Evolutionary conservation across 1,284 basidiomycete species (phyloP), one percentile per base, ranked within the genome.

Genomic region (Ustilago crameri): DNA sequence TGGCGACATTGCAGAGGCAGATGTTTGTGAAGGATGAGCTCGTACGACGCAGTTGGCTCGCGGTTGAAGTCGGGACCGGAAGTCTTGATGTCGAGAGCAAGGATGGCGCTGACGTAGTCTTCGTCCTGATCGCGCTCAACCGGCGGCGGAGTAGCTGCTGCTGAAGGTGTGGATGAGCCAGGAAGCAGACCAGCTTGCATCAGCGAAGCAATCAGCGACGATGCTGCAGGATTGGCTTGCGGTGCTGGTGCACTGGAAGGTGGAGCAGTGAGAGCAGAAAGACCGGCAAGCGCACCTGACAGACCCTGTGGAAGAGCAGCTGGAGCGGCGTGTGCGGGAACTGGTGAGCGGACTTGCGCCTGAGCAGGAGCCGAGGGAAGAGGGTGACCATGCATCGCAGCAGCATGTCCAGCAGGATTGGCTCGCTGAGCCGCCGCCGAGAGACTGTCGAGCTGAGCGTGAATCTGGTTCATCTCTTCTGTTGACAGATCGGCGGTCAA

Each of bases 1-100:
- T 98, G 95, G 84, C 91, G 93, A 87, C 95, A 98, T 84, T 93
- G 91, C 22, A 89, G 86, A 10, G 91, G 88, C 22, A 95, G 85
- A 54, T 94, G 58, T 40, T 75, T 74, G 53, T 73, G 74, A 18
- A 75, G 49, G 40, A 80, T 69, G 4, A 79, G 58, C 49, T 80
- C 75, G 41, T 78, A 61, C 17, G 75, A 60, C 3, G 58, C 62
- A 5, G 68, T 87, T 84, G 65, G 92, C 61, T 85, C 93, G 90
- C 87, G 90, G 50, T 88, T 87, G 41, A 95, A 88, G 75, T 93
- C 92, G 17, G 88, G 83, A 45, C 87, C 89, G 0, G 88, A 89
- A 38, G 95, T 86, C 56, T 87, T 88, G 53, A 95, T 86, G 55
- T 88, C 87, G 65, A 91, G 87, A 4, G 86, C 85, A 17, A 96